Base-by-base conservation (phyloP, 768 basidiomycete genomes). In the Guyanaporus albipodus region DNA sequence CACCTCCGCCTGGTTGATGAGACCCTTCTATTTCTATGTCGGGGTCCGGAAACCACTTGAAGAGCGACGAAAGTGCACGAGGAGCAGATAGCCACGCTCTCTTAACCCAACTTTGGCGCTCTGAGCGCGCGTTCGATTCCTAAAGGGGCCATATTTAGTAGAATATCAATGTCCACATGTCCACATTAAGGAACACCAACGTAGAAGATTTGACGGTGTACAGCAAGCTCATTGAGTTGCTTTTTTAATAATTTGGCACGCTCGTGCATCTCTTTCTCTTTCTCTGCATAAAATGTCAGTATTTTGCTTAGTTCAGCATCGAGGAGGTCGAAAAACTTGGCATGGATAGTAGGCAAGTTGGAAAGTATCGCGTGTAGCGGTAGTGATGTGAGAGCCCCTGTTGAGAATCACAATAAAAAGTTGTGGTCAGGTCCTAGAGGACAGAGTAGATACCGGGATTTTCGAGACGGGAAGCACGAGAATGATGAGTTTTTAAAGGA, bases 271-370 rank as follows among this genome's bases (percentile, higher is more conserved):
- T 77, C 82, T 37, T 73, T 73, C 67, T 82, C 92, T 23, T 83
- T 76, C 21, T 78, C 80, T 6, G 77, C 58, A 62, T 90, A 98
- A 65, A 99, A 99, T 1, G 70, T 67, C 49, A 89, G 88, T 11
- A 97, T 80, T 64, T 95, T 96, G 18, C 85, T 80, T 3, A 97
- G 71, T 61, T 99, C 85, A 1, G 61, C 61, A 54, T 96, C 88
- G 7, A 97, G 73, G 19, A 80, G 72, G 3, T 79, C 74, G 49
- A 98, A 89, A 70, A 96, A 98, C 6, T 72, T 72, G 24, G 67
- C 59, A 58, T 94, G 86, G 19, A 75, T 67, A 0, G 79, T 72
- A 11, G 81, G 74, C 17, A 93, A 70, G 9, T 73, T 64, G 5
- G 75, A 71, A 15, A 87, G 61, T 21, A 88, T 64, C 18, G 75